Evolutionary conservation across 345 rosid species (phyloP).

Genomic region (Arabis alpina): DNA sequence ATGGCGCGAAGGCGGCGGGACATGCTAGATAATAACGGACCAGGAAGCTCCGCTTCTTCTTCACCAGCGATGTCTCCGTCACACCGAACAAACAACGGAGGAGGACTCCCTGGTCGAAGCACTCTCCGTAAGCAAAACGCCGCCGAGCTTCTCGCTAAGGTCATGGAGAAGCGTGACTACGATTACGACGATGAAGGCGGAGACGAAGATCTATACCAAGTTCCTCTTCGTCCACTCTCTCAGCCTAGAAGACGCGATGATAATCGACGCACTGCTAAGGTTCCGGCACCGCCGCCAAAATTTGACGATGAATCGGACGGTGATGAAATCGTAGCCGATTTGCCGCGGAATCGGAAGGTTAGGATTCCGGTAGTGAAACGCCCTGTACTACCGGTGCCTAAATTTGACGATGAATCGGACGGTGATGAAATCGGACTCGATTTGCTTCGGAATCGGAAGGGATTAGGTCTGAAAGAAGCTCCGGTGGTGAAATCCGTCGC

Average conservation of each 20-base stretch:
- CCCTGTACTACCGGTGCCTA: slow-evolving; percentile 3
- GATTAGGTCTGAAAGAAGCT: neutral
- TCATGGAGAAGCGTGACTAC: slow-evolving; percentile 81
- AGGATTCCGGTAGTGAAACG: slow-evolving; percentile 7
- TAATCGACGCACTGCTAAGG: slow-evolving; percentile 36
- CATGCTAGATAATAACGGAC: slow-evolving; percentile 57
- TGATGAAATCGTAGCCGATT: neutral
- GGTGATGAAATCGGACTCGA: neutral
- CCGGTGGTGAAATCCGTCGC: slow-evolving; percentile 17
- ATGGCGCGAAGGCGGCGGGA: slow-evolving; percentile 84
- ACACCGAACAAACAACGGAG: slow-evolving; percentile 56
- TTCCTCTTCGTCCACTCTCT: slow-evolving; percentile 41
- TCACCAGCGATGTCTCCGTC: slow-evolving; percentile 89
- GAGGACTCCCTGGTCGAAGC: slow-evolving; percentile 52
- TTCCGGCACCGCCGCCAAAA: slow-evolving; percentile 33
- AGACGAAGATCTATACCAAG: slow-evolving; percentile 64
- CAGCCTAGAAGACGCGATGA: slow-evolving; percentile 36
- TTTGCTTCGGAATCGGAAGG: neutral
- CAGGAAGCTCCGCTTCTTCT: slow-evolving; percentile 80
- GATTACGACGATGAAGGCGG: slow-evolving; percentile 60
- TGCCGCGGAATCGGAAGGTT: neutral
- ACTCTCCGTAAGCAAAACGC: slow-evolving; percentile 93
- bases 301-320: slow-evolving; percentile 29
- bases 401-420: slow-evolving; percentile 27
- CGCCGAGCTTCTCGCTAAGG: slow-evolving; percentile 88